phyloP scores from a whole-genome alignment of 2,329 filamentous ascomycete genomes.

The Lithohypha guttulata region DNA sequence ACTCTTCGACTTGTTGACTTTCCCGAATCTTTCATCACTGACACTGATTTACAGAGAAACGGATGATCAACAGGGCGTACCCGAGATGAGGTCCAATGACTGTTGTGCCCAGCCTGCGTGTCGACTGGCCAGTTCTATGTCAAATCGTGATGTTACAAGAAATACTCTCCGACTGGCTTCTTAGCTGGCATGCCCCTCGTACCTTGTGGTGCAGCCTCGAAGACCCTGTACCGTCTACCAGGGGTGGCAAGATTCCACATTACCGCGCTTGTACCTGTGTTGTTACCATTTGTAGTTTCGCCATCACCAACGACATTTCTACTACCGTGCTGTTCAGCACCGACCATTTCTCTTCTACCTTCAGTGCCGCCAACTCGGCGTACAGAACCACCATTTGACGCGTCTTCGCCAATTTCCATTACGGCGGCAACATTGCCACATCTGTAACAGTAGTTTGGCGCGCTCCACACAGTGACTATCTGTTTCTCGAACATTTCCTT shows the following conservation, averaged over 20 bases:
- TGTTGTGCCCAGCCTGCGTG: too few relatives aligned
- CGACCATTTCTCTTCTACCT: conserved; percentile 27
- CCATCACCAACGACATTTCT: conserved; percentile 17
- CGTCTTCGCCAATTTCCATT: conserved; percentile 63
- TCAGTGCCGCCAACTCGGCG: conserved; percentile 33
- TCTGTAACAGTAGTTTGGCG: conserved; percentile 92
- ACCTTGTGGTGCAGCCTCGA: conserved; percentile 93
- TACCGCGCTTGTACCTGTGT: conserved; percentile 31
- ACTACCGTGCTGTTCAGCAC: conserved; percentile 12
- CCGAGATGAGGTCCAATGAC: too few relatives aligned
- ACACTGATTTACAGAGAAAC: too few relatives aligned
- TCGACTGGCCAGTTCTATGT: too few relatives aligned
- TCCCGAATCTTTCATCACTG: too few relatives aligned
- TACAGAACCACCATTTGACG: conserved; percentile 43
- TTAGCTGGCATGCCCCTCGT: conserved; percentile 96
- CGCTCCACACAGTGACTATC: conserved; percentile 98
- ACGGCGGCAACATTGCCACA: conserved; percentile 95
- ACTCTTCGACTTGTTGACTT: too few relatives aligned
- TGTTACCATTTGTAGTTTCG: conserved; percentile 37
- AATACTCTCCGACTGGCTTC: conserved; percentile 96
- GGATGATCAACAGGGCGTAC: too few relatives aligned
- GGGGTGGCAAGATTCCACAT: conserved; percentile 47
- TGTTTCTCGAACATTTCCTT: conserved; percentile 97
- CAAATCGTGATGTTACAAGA: too few relatives aligned
- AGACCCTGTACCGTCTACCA: conserved; percentile 83